Conservation (phyloP, 2,329 filamentous ascomycete genomes). For the Fusarium tuaranense region DNA sequence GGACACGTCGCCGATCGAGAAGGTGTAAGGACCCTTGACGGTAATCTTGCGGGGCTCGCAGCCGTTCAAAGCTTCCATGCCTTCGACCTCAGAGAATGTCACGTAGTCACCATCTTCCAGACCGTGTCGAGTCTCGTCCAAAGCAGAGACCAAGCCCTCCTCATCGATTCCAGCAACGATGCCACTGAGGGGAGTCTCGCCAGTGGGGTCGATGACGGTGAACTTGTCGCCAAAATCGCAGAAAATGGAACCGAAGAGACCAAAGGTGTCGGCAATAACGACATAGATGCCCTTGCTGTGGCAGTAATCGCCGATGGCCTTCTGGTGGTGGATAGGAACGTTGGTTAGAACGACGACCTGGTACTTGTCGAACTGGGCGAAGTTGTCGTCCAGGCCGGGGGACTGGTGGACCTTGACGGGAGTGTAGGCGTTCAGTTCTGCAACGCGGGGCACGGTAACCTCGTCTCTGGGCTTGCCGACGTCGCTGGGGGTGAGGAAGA, state of each 20-base stretch:
- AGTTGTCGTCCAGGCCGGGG: constrained; percentile 75
- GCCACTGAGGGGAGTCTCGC: constrained; percentile 86
- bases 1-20: constrained; percentile 94
- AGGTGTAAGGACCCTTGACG: constrained; percentile 96
- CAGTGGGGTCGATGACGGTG: constrained; percentile 88
- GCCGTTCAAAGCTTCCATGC: constrained; percentile 89
- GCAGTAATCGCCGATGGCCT: constrained; percentile 90
- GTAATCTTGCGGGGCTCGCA: constrained; percentile 89
- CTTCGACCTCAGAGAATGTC: constrained; percentile 92
- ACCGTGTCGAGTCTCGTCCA: constrained; percentile 95
- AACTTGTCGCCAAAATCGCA: constrained; percentile 98
- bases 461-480: constrained; percentile 91
- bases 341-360: constrained; percentile 94
- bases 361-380: constrained; percentile 87
- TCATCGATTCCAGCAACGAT: constrained; percentile 93
- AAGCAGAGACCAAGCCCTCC: constrained; percentile 88
- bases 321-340: constrained; percentile 82
- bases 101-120: constrained; percentile 97
- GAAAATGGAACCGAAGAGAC: constrained; percentile 95
- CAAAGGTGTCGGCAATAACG: constrained; percentile 88
- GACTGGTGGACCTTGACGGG: constrained; percentile 83
- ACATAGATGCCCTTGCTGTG: constrained; percentile 94
- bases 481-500: constrained; percentile 90
- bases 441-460: constrained; percentile 88
- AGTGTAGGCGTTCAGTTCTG: constrained; percentile 96